phyloP scores from a whole-genome alignment of 1,284 basidiomycete species.

The Phaffia rhodozyma region DNA sequence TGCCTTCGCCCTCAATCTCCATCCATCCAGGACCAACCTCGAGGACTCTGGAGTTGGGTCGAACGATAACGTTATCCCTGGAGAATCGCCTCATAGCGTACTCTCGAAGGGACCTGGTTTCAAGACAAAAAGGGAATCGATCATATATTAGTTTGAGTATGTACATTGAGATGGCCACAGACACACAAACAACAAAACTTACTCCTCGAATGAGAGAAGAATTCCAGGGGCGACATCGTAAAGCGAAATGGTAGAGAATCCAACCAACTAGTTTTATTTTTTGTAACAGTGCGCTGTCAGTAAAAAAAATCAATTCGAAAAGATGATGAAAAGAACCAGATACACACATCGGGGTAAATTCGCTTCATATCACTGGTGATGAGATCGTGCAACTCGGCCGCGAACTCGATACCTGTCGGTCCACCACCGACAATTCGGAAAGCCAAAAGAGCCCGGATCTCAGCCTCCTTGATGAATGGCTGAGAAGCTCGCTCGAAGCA shows the following conservation, averaged over 20 bases:
- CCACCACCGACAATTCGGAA: slow-evolving; percentile 65
- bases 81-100: slow-evolving; percentile 62
- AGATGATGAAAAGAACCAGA: neutral
- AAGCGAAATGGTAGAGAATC: slow-evolving; percentile 54
- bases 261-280: slow-evolving; percentile 37
- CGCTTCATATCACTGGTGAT: slow-evolving; percentile 51
- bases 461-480: slow-evolving; percentile 51
- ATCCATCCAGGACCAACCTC: slow-evolving; percentile 50
- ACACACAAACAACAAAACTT: slow-evolving; percentile 24
- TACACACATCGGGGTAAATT: slow-evolving; percentile 25
- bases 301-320: neutral
- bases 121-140: neutral
- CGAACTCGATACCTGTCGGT: slow-evolving; percentile 59
- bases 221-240: slow-evolving; percentile 75
- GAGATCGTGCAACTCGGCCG: slow-evolving; percentile 73
- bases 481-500: slow-evolving; percentile 72
- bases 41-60: slow-evolving; percentile 66
- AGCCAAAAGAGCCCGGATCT: slow-evolving; percentile 55
- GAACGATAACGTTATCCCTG: slow-evolving; percentile 62
- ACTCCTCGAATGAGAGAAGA: slow-evolving; percentile 67
- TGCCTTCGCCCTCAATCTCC: slow-evolving; percentile 31
- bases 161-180: neutral
- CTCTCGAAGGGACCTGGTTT: slow-evolving; percentile 31
- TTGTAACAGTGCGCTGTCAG: slow-evolving; percentile 44
- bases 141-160: neutral